phyloP scores from a whole-genome alignment of 208 protist genomes.

The Acanthamoeba castellanii region DNA sequence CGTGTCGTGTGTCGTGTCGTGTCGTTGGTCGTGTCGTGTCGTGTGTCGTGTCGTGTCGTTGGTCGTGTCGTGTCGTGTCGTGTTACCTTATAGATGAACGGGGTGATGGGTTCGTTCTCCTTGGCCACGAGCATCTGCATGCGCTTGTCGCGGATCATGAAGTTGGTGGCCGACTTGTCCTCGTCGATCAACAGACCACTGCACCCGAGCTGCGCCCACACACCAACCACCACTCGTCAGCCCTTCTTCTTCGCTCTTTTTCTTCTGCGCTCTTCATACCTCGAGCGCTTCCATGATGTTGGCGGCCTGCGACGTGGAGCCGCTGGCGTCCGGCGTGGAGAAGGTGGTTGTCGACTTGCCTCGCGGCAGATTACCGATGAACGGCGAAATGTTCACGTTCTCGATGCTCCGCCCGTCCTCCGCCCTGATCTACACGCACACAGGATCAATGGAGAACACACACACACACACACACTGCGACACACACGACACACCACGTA shows the following conservation, averaged over 20 bases:
- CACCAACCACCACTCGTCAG: not conserved
- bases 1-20: not conserved
- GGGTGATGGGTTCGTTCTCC: conserved; percentile 95
- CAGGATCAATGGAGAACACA: too few relatives aligned
- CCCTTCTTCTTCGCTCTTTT: too few relatives aligned
- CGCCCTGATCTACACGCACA: conserved; percentile 91
- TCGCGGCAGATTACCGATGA: conserved; percentile 94
- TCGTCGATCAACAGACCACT: conserved; percentile 95
- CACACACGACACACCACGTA: not conserved
- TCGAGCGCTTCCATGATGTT: conserved; percentile 96
- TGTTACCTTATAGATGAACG: conserved; percentile 90
- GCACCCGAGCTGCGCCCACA: conserved; percentile 91
- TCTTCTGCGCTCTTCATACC: conserved; percentile 66
- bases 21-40: not conserved
- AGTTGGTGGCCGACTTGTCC: conserved; percentile 97
- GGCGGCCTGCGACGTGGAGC: conserved; percentile 94
- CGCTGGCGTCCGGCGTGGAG: conserved; percentile 88
- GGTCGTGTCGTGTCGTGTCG: not conserved
- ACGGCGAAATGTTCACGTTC: conserved; percentile 94
- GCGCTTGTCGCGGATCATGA: conserved; percentile 95
- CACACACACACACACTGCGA: too few relatives aligned
- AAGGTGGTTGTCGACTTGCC: conserved; percentile 87
- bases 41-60: not conserved
- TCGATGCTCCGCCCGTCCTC: conserved; percentile 94
- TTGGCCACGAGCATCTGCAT: conserved; percentile 94